Conservation (phyloP, 1,284 basidiomycete genomes). For the Irpex sp. region DNA sequence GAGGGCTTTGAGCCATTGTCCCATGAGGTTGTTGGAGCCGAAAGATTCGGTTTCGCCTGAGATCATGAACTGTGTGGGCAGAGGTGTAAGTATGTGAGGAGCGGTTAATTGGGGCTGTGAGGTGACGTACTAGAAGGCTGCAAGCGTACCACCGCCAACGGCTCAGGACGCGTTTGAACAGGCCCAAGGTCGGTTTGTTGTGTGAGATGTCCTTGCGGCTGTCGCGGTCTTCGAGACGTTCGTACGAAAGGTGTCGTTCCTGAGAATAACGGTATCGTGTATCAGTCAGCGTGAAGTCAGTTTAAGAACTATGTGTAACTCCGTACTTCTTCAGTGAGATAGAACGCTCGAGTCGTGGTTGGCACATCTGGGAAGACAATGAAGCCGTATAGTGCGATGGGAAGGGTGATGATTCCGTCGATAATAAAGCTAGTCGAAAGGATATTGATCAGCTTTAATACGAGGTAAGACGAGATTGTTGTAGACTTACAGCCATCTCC, state of each 20-base stretch:
- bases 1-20: slow-evolving; percentile 64
- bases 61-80: slow-evolving; percentile 43
- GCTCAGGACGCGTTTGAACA: slow-evolving; percentile 48
- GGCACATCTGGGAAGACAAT: slow-evolving; percentile 70
- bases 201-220: slow-evolving; percentile 30
- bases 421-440: slow-evolving; percentile 61
- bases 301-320: too few relatives aligned
- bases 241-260: slow-evolving; percentile 42
- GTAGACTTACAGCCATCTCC: slow-evolving; percentile 59
- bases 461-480: neutral
- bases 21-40: slow-evolving; percentile 71
- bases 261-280: too few relatives aligned
- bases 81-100: neutral
- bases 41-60: slow-evolving; percentile 68
- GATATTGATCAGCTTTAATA: too few relatives aligned
- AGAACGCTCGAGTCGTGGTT: slow-evolving; percentile 58
- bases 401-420: slow-evolving; percentile 68
- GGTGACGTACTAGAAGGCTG: slow-evolving; percentile 47
- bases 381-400: slow-evolving; percentile 69
- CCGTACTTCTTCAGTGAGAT: slow-evolving; percentile 48
- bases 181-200: slow-evolving; percentile 41
- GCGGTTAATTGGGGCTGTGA: neutral
- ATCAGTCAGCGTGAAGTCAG: too few relatives aligned
- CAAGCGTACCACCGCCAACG: slow-evolving; percentile 70
- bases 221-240: slow-evolving; percentile 34